Evolutionary conservation across 768 basidiomycete genomes (phyloP).

Genomic region (Mycena vulgaris): DNA sequence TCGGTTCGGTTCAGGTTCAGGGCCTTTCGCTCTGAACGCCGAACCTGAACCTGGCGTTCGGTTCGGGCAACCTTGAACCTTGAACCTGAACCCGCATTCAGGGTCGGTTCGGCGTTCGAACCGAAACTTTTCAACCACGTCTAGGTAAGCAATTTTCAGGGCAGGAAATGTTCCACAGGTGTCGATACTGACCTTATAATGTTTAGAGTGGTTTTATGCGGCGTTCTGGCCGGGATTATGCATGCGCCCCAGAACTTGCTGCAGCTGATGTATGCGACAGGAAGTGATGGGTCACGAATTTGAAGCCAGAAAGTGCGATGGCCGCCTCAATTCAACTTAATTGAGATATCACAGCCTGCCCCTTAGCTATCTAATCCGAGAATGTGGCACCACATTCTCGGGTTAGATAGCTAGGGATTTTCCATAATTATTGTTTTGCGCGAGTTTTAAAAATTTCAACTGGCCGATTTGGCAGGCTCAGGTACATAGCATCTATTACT

Average conservation of each 20-base stretch:
- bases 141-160: background rate
- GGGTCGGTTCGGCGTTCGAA: background rate
- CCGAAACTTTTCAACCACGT: background rate
- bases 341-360: background rate
- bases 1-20: too few species aligned
- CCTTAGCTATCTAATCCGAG: too few species aligned
- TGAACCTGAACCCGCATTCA: constrained; percentile 1
- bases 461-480: background rate
- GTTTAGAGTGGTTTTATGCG: background rate
- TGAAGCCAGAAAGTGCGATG: background rate
- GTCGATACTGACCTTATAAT: background rate
- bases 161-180: background rate
- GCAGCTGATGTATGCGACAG: background rate
- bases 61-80: constrained; percentile 1
- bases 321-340: background rate
- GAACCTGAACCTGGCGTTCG: too few species aligned
- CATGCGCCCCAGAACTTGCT: background rate
- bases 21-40: too few species aligned
- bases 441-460: background rate
- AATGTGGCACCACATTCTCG: too few species aligned
- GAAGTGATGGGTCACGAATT: background rate
- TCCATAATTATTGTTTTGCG: too few species aligned
- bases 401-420: too few species aligned
- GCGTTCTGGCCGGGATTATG: background rate
- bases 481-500: background rate